Evolutionary conservation across 2,329 filamentous ascomycete genomes (phyloP).

Genomic region (Sordariomycetes sp.): DNA sequence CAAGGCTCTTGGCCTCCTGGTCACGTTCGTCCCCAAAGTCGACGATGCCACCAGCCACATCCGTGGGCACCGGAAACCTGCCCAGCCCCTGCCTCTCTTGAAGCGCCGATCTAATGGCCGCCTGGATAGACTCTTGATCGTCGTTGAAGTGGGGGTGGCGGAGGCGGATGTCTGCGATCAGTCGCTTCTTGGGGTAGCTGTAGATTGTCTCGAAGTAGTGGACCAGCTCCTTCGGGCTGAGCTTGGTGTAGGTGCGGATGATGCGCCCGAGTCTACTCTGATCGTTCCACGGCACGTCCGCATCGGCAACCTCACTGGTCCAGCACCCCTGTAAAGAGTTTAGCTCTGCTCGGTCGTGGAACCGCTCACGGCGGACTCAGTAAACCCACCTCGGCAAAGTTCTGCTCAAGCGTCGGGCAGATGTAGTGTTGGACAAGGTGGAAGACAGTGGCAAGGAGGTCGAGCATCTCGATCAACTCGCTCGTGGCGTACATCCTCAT

Average conservation of each 20-base stretch:
- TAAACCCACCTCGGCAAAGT: constrained; percentile 20
- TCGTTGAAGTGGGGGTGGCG: constrained; percentile 29
- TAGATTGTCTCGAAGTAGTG: constrained; percentile 35
- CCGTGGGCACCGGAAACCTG: constrained; percentile 19
- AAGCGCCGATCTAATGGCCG: constrained; percentile 23
- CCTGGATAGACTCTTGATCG: constrained; percentile 33
- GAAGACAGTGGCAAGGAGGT: constrained; percentile 32
- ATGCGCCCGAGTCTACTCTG: constrained; percentile 26
- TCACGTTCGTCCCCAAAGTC: constrained; percentile 28
- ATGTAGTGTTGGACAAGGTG: constrained; percentile 32
- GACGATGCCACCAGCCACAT: constrained; percentile 26
- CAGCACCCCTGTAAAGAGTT: background rate
- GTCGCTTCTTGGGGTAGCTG: constrained; percentile 30
- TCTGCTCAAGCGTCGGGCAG: constrained; percentile 31
- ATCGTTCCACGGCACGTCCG: constrained; percentile 17
- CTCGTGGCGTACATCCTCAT: constrained; percentile 31
- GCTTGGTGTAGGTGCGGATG: constrained; percentile 35
- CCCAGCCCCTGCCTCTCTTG: constrained; percentile 25
- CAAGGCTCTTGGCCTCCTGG: constrained; percentile 15
- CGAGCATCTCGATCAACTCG: constrained; percentile 32
- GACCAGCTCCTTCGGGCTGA: constrained; percentile 37
- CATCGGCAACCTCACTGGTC: background rate
- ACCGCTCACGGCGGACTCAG: background rate
- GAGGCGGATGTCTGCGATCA: constrained; percentile 28
- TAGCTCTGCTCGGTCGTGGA: background rate